Evolutionary conservation across 768 basidiomycete species (phyloP), one percentile per base, ranked within the genome.

Genomic region (Lentinus tigrinus): DNA sequence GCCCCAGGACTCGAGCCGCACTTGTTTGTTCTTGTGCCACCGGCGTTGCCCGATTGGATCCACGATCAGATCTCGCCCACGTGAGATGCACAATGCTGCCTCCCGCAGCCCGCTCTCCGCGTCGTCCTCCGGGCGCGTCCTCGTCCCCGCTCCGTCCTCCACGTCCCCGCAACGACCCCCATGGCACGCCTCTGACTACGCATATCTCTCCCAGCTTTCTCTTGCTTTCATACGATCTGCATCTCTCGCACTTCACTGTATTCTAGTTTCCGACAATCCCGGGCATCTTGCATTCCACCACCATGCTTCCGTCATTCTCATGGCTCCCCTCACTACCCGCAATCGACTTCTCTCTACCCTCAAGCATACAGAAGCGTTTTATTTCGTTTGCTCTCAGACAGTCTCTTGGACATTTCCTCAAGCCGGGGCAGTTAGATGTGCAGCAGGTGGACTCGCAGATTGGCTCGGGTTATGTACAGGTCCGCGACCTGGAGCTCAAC

Each of bases 391-490:
- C 93, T 52, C 81, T 98, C 61, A 89, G 86, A 78, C 87, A 85
- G 66, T 81, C 84, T 8, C 76, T 98, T 0, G 95, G 95, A 11
- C 89, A 89, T 68, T 81, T 97, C 59, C 81, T 98, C 53, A 90
- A 88, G 70, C 91, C 91, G 10, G 95, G 93, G 16, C 94, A 95
- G 66, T 82, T 97, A 56, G 91, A 97, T 74, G 78, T 84, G 51
- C 81, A 87, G 54, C 87, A 93, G 73, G 88, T 97, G 65, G 93
- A 96, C 65, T 90, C 93, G 27, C 93, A 96, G 73, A 88, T 98
- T 66, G 89, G 92, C n/a, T 89, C 88, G 40, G 95, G 95, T 17
- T 88, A 83, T 69, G 85, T 97, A 4, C 91, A 94, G 72, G 82
- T 98, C 37, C 87, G 87, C 61, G 86, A 93, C 66, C 76, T 97